Evolutionary conservation across 2,329 filamentous ascomycete species (phyloP).

Genomic region (Talaromyces verruculosus): DNA sequence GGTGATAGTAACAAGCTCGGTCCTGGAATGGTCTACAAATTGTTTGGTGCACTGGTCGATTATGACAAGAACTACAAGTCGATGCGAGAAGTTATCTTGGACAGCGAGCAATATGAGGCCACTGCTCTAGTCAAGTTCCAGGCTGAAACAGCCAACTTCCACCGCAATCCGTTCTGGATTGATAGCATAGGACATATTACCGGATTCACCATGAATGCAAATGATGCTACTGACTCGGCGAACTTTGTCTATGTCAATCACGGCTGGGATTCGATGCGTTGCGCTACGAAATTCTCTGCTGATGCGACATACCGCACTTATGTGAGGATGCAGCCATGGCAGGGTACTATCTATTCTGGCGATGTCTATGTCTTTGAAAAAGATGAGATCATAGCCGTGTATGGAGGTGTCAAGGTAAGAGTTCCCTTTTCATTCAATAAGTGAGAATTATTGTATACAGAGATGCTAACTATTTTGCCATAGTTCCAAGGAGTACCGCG

Average conservation of each 20-base stretch:
- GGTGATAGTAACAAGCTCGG: constrained; percentile 24
- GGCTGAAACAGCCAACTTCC: constrained; percentile 57
- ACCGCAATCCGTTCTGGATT: constrained; percentile 49
- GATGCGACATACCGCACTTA: constrained; percentile 32
- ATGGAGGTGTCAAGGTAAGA: constrained; percentile 44
- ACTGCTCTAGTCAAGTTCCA: constrained; percentile 36
- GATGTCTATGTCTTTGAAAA: constrained; percentile 55
- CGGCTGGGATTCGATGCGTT: constrained; percentile 37
- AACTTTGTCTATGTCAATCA: constrained; percentile 40
- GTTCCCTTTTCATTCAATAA: neutral
- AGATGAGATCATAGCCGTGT: constrained; percentile 21
- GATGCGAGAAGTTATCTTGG: constrained; percentile 31
- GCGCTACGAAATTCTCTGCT: constrained; percentile 26
- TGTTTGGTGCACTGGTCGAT: constrained; percentile 31
- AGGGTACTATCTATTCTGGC: constrained; percentile 45
- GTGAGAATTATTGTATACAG: neutral
- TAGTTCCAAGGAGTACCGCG: constrained; percentile 36
- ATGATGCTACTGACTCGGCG: constrained; percentile 33
- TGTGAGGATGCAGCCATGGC: constrained; percentile 34
- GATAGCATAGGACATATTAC: constrained; percentile 39
- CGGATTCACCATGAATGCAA: constrained; percentile 43
- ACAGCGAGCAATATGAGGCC: constrained; percentile 27
- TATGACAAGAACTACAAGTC: constrained; percentile 30
- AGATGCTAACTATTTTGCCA: constrained; percentile 21
- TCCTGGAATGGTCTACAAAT: constrained; percentile 29